phyloP scores from a whole-genome alignment of 345 rosid species.

The Eucalyptus leucophloia region DNA sequence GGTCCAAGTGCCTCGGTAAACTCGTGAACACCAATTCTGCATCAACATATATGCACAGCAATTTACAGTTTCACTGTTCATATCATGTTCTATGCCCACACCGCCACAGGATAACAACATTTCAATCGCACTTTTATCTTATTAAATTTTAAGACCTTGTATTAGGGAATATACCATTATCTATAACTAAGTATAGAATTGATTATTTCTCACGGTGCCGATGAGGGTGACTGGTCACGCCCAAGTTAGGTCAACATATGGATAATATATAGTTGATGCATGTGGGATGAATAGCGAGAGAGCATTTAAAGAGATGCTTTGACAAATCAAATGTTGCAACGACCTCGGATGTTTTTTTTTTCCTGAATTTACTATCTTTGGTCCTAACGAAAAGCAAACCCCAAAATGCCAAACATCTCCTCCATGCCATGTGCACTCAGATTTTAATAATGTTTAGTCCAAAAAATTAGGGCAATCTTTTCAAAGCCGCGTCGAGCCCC shows the following conservation, averaged over 20 bases:
- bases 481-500: background rate
- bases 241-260: background rate
- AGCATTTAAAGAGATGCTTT: background rate
- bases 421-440: background rate
- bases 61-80: background rate
- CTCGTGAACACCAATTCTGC: background rate
- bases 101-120: background rate
- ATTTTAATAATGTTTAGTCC: background rate
- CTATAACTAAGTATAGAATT: background rate
- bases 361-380: background rate
- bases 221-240: background rate
- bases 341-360: background rate
- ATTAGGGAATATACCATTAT: background rate
- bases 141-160: background rate
- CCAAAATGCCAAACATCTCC: background rate
- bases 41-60: fast-evolving
- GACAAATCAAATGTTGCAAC: background rate
- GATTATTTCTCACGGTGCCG: background rate
- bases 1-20: background rate
- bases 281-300: background rate
- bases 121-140: background rate
- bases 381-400: background rate
- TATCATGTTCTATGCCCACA: background rate
- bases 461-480: background rate
- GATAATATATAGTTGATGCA: background rate